Conservation (phyloP, 2,329 filamentous ascomycete species). For the Botrytis fragariae region DNA sequence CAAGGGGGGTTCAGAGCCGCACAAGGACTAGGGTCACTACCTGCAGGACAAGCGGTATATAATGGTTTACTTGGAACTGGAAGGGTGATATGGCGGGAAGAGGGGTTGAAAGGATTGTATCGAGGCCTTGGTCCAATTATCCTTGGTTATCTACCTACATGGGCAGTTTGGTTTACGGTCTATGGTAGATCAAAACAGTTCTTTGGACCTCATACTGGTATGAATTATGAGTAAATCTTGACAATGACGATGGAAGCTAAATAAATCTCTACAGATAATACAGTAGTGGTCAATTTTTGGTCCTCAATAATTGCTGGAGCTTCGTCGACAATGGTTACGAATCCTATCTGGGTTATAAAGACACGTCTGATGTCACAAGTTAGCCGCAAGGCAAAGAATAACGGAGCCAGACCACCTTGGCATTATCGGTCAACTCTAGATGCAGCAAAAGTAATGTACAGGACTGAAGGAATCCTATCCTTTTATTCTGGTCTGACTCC, state of each 20-base stretch:
- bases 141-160: slow-evolving; percentile 92
- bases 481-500: slow-evolving; percentile 96
- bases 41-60: slow-evolving; percentile 60
- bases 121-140: slow-evolving; percentile 92
- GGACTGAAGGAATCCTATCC: slow-evolving; percentile 78
- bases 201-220: slow-evolving; percentile 66
- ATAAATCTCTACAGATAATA: slow-evolving; percentile 56
- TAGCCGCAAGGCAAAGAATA: slow-evolving; percentile 52
- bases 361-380: slow-evolving; percentile 96
- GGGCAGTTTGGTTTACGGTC: slow-evolving; percentile 96
- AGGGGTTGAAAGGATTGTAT: slow-evolving; percentile 88
- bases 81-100: slow-evolving; percentile 78
- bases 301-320: slow-evolving; percentile 88
- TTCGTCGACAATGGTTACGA: slow-evolving; percentile 90
- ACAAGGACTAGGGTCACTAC: slow-evolving; percentile 19
- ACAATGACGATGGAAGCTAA: slow-evolving; percentile 20
- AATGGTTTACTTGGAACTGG: slow-evolving; percentile 85
- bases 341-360: slow-evolving; percentile 99
- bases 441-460: slow-evolving; percentile 94
- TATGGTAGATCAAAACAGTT: slow-evolving; percentile 86
- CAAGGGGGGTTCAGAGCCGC: slow-evolving; percentile 74
- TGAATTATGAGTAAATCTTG: slow-evolving; percentile 26
- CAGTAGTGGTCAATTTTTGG: slow-evolving; percentile 77
- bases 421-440: slow-evolving; percentile 88
- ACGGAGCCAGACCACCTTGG: slow-evolving; percentile 69